Evolutionary conservation across 2,329 filamentous ascomycete species (phyloP).

Genomic region (Beauveria australis): DNA sequence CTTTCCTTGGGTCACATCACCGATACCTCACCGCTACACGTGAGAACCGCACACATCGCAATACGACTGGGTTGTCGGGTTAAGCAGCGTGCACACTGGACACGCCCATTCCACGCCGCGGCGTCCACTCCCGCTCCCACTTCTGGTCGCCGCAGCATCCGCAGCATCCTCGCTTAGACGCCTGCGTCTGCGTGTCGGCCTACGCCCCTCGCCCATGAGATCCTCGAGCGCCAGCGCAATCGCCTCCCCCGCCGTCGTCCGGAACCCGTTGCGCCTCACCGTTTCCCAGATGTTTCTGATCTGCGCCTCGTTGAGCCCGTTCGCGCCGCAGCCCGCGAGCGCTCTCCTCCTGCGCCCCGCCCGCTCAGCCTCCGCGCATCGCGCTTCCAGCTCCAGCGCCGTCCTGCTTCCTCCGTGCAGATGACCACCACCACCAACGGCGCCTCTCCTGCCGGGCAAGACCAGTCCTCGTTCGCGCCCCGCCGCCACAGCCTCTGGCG

Average conservation of each 20-base stretch:
- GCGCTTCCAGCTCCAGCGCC: neutral
- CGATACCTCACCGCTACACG: constrained; percentile 11
- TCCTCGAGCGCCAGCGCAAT: constrained; percentile 83
- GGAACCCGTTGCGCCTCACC: constrained; percentile 65
- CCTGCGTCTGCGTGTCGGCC: neutral
- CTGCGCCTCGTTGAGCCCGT: constrained; percentile 56
- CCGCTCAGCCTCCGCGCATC: neutral
- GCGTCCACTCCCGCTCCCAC: constrained; percentile 3
- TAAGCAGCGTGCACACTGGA: constrained; percentile 47
- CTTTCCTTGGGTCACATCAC: neutral
- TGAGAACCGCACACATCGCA: constrained; percentile 49
- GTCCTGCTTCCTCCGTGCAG: constrained; percentile 3
- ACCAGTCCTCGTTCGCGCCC: constrained; percentile 55
- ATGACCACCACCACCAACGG: neutral
- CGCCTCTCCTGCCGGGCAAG: constrained; percentile 33
- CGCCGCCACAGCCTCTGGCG: constrained; percentile 32
- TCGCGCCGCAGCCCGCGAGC: constrained; percentile 68
- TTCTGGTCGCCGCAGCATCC: neutral
- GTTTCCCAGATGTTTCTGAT: constrained; percentile 55
- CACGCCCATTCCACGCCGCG: constrained; percentile 40
- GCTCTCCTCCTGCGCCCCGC: constrained; percentile 57
- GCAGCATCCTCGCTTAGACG: neutral
- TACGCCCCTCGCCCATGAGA: constrained; percentile 45
- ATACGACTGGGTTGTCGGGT: constrained; percentile 39
- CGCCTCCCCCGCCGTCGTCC: constrained; percentile 77